These are phyloP conservation scores for Inga leiocalycina DNA, from an alignment of 306 rosid genomes.

Conservation along the genomic window DNA sequence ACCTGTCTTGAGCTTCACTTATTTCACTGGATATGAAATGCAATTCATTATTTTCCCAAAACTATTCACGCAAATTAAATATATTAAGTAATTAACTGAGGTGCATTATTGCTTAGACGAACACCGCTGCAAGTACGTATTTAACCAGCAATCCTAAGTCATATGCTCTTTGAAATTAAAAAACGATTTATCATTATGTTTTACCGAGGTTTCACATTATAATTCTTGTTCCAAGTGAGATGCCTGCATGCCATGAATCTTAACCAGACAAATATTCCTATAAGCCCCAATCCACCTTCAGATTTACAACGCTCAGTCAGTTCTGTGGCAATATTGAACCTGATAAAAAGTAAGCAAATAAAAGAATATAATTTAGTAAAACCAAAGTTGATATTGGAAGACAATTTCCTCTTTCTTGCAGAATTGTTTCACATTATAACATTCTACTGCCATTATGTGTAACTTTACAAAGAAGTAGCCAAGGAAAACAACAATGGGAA, in stretches of 20 bases:
- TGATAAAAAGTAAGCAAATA: conserved; percentile 8
- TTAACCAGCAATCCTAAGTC: too few relatives aligned
- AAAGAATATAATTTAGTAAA: background rate
- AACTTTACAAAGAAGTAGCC: background rate
- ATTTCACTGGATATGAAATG: conserved; percentile 40
- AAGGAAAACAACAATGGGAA: background rate
- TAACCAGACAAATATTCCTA: conserved; percentile 47
- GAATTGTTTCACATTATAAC: background rate
- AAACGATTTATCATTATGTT: background rate
- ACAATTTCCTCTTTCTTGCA: background rate
- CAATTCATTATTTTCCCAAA: background rate
- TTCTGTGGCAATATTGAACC: conserved; percentile 45
- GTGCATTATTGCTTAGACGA: background rate
- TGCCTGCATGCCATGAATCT: conserved; percentile 49
- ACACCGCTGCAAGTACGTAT: too few relatives aligned
- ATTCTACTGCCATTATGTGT: conserved; percentile 9
- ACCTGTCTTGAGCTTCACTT: conserved; percentile 42
- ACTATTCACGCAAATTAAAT: background rate
- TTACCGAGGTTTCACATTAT: conserved; percentile 51
- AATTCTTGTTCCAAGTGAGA: conserved; percentile 48
- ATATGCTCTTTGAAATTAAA: background rate
- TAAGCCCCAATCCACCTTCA: conserved; percentile 40
- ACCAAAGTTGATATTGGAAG: background rate
- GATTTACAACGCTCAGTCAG: conserved; percentile 37
- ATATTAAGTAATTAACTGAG: background rate